Percentiles rank a stretch among this genome's conserved stretches.
phyloP scores from a whole-genome alignment of 192 early-diverging fungal genomes.

The Globomyces pollinis-pini region DNA sequence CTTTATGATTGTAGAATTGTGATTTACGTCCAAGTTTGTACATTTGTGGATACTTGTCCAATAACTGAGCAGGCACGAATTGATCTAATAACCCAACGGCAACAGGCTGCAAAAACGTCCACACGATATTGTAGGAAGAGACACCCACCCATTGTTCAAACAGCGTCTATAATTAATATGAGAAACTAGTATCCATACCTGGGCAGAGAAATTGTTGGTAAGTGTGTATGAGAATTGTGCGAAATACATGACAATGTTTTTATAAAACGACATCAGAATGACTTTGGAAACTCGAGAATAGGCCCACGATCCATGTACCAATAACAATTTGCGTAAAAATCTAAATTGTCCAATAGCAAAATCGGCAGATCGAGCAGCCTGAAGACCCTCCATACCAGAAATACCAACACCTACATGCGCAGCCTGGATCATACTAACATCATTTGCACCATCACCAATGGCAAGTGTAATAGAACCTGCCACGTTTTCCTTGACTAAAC shows the following conservation, averaged over 20 bases:
- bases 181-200: constrained; percentile 59
- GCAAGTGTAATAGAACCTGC: constrained; percentile 65
- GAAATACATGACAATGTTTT: constrained; percentile 91
- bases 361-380: constrained; percentile 79
- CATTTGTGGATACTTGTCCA: constrained; percentile 97
- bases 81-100: constrained; percentile 97
- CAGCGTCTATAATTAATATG: constrained; percentile 57
- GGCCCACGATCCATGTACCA: constrained; percentile 97
- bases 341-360: constrained; percentile 89
- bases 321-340: constrained; percentile 66
- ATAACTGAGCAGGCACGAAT: constrained; percentile 78
- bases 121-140: constrained; percentile 88
- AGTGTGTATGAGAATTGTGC: constrained; percentile 95
- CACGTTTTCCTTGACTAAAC: constrained; percentile 25
- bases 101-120: constrained; percentile 88
- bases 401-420: constrained; percentile 91
- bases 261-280: constrained; percentile 94
- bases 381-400: constrained; percentile 77
- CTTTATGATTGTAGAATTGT: constrained; percentile 69
- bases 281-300: constrained; percentile 86
- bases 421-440: constrained; percentile 88
- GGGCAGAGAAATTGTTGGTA: constrained; percentile 90
- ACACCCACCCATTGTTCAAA: constrained; percentile 95
- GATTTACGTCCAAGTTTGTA: constrained; percentile 55
- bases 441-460: constrained; percentile 92